Conservation (phyloP, 225 moss, liverwort and hornwort species). For the Thuidium tamariscinum region DNA sequence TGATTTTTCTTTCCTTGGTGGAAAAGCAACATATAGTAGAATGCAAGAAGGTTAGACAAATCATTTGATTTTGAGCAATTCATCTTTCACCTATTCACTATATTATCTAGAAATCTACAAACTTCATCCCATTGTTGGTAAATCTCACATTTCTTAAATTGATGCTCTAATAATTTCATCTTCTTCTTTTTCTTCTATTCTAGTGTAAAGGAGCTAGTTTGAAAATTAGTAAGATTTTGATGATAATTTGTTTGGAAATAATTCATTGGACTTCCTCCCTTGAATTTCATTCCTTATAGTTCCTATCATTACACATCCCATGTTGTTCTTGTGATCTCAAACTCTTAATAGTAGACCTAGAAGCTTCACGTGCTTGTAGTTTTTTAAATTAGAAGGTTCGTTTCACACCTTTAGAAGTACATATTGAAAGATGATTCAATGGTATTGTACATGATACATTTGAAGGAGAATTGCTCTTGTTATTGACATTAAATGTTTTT, state of each 20-base stretch:
- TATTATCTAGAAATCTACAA: no score
- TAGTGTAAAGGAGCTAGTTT: fast-evolving
- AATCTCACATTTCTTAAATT: no score
- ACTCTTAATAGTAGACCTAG: no score
- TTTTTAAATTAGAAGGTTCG: background rate
- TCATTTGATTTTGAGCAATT: background rate
- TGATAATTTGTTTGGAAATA: background rate
- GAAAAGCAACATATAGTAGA: background rate
- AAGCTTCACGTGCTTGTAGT: background rate
- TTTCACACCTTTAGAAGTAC: background rate
- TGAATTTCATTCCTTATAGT: background rate
- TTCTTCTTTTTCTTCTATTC: background rate
- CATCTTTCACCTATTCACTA: background rate
- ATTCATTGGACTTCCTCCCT: background rate
- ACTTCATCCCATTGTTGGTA: no score
- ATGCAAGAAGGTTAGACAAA: background rate
- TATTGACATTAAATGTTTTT: background rate
- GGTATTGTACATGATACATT: background rate
- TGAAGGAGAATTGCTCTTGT: background rate
- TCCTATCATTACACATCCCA: fast-evolving
- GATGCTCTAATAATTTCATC: background rate
- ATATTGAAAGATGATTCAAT: background rate
- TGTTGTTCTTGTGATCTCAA: fast-evolving
- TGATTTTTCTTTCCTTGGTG: no score
- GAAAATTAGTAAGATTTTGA: background rate